Percentiles rank a stretch among this genome's conserved stretches.
Conservation (phyloP, 2,329 filamentous ascomycete genomes). For the Grosmannia serpens region DNA sequence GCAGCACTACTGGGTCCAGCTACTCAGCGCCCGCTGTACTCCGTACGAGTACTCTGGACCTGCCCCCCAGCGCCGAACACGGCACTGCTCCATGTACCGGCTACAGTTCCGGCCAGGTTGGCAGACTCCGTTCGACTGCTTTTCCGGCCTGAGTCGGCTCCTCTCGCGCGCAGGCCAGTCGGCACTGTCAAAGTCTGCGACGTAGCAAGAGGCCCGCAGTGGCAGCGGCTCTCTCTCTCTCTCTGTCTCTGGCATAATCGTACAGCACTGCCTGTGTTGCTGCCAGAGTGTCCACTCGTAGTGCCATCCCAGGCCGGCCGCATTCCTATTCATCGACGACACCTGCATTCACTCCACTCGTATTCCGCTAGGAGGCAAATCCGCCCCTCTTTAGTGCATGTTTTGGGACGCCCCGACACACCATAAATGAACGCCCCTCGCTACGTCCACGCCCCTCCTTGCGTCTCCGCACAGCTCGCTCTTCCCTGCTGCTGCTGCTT, state of each 20-base stretch:
- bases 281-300: background rate
- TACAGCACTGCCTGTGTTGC: background rate
- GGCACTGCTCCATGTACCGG: background rate
- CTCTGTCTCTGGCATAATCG: background rate
- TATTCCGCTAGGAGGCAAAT: conserved; percentile 3
- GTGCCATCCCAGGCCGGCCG: background rate
- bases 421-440: background rate
- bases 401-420: conserved; percentile 7
- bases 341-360: background rate
- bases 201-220: background rate
- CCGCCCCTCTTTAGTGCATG: conserved; percentile 6
- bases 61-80: background rate
- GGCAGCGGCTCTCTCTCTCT: background rate
- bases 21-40: background rate
- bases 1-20: background rate
- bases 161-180: too few species aligned
- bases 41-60: background rate
- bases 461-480: background rate
- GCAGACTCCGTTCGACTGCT: background rate
- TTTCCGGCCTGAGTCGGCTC: too few species aligned
- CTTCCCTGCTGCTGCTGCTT: background rate
- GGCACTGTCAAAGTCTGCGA: too few species aligned
- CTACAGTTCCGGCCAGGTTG: background rate
- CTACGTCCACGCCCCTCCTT: conserved; percentile 11
- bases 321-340: background rate